Base-by-base conservation (phyloP, 2,329 filamentous ascomycete species). In the Aureobasidium sp. region DNA sequence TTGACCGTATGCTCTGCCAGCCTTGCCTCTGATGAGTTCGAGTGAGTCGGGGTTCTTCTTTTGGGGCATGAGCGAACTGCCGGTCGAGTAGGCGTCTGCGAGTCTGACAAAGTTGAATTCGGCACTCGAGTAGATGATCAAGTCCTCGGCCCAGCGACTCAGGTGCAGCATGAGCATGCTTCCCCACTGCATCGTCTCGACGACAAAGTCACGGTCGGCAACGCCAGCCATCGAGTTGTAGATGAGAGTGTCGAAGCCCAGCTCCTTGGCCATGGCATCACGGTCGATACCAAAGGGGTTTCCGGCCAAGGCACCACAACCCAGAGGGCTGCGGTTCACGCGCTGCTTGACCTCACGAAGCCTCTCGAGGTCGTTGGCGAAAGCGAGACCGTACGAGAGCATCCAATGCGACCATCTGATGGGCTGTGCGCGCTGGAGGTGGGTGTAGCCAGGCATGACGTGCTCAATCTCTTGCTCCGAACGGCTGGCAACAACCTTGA, bases 371-470 rank as follows among this genome's bases (percentile, higher is more conserved):
- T 96, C 91, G 41, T 79, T 79, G 15, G 83, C 79, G 70, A 96
- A 93, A 36, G 84, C 83, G 55, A 84, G 83, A 56, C 83, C 89
- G 71, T 91, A 87, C 52, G 86, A 87, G 66, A 96, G 77, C 71
- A 96, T 80, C 87, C 87, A 93, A 71, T 94, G 90, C 61, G 82
- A 86, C 88, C 88, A 96, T 64, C 88, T 81, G 67, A 96, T 85
- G 1, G 90, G 90, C 76, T 89, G 84, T 3, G 90, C 90, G 59
- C 89, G 87, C 77, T 96, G 91, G 39, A 94, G 77, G 75, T 96
- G 91, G 15, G 90, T 95, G 77, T 96, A 96, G 2, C 89, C 89
- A 1, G 91, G 91, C 88, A 96, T 94, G 70, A 95, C 74, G 66
- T 84, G 80, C 67, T 89, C 87, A 65, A 92, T 86, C 69, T 94